phyloP scores from a whole-genome alignment of 768 basidiomycete species.

The Phylloporus arenicola region DNA sequence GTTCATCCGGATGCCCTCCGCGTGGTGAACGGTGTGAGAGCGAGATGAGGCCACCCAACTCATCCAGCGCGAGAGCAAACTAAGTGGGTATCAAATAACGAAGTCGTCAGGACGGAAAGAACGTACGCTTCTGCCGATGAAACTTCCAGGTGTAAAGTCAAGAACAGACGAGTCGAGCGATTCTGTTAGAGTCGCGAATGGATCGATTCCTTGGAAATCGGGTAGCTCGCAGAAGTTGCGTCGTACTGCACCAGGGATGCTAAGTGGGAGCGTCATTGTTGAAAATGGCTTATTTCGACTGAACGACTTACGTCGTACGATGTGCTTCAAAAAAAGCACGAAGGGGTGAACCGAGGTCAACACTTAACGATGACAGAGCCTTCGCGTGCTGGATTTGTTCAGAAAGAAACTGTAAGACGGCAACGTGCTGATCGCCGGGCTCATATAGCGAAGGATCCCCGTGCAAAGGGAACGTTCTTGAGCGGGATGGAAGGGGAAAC shows the following conservation, averaged over 20 bases:
- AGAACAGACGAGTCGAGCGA: constrained; percentile 16
- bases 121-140: constrained; percentile 28
- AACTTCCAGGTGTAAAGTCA: constrained; percentile 22
- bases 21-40: not conserved
- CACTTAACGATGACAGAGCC: constrained; percentile 19
- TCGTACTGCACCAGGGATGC: constrained; percentile 5
- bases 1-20: constrained; percentile 6
- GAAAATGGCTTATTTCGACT: not conserved
- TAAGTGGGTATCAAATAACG: constrained; percentile 7
- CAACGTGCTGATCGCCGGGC: constrained; percentile 14
- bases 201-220: constrained; percentile 2
- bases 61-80: constrained; percentile 28
- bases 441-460: constrained; percentile 2
- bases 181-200: constrained; percentile 19
- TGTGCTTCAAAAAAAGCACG: constrained; percentile 20
- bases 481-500: constrained; percentile 9
- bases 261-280: not conserved
- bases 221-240: not conserved
- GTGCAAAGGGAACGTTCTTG: constrained; percentile 5
- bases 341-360: constrained; percentile 16
- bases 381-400: constrained; percentile 28
- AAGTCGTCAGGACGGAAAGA: not conserved
- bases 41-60: constrained; percentile 19
- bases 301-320: constrained; percentile 14
- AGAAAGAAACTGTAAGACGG: constrained; percentile 22